Conservation (phyloP, 495 filamentous ascomycete genomes). For the Lasiosphaeriaceae sp. region DNA sequence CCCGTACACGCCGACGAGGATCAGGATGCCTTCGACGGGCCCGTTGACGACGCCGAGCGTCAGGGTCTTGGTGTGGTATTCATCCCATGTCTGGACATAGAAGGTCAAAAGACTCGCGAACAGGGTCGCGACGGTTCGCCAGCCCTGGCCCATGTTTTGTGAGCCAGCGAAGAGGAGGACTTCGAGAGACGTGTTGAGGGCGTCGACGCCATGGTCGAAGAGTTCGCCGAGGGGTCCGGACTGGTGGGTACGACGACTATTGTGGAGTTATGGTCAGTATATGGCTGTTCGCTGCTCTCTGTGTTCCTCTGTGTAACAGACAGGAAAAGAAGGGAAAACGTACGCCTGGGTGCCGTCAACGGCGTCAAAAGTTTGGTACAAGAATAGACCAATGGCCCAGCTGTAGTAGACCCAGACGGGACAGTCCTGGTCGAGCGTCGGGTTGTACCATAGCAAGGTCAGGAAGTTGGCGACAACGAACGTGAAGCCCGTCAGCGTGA, state of each 20-base stretch:
- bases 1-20: constrained; percentile 76
- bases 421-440: constrained; percentile 89
- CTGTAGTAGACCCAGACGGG: constrained; percentile 90
- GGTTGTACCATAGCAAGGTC: constrained; percentile 93
- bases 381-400: constrained; percentile 84
- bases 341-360: constrained; percentile 93
- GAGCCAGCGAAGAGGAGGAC: constrained; percentile 84
- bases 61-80: constrained; percentile 95
- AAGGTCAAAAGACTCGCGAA: constrained; percentile 79
- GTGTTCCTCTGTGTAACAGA: background rate
- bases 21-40: constrained; percentile 90
- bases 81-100: constrained; percentile 98
- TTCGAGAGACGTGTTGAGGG: constrained; percentile 91
- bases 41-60: constrained; percentile 90
- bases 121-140: constrained; percentile 78
- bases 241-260: constrained; percentile 79
- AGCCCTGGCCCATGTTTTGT: constrained; percentile 90
- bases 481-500: constrained; percentile 86
- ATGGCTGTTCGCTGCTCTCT: too few species aligned
- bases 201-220: constrained; percentile 97
- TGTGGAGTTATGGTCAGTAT: constrained; percentile 14
- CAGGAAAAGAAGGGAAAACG: constrained; percentile 24
- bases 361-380: constrained; percentile 98
- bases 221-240: constrained; percentile 93
- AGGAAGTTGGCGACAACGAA: constrained; percentile 91